Evolutionary conservation across 768 basidiomycete genomes (phyloP).

Genomic region (Boletellus emodensis): DNA sequence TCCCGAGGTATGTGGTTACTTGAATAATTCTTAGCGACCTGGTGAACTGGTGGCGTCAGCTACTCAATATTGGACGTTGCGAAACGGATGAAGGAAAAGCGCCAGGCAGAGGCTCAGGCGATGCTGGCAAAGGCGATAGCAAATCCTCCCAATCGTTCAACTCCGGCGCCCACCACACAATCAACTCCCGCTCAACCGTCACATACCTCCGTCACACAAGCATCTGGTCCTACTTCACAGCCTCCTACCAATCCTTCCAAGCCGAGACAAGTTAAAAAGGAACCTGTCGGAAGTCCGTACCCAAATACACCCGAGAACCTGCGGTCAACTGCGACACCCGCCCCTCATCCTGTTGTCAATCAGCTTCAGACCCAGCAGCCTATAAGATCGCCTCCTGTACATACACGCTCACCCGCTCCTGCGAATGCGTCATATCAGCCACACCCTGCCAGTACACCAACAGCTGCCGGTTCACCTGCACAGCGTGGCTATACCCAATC

Average conservation of each 20-base stretch:
- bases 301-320: conserved; percentile 28
- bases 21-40: not conserved
- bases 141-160: conserved; percentile 28
- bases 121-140: conserved; percentile 25
- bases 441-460: conserved; percentile 16
- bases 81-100: conserved; percentile 28
- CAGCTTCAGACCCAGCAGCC: conserved; percentile 30
- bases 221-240: conserved; percentile 31
- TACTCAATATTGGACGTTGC: conserved; percentile 57
- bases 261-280: conserved; percentile 27
- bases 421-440: conserved; percentile 22
- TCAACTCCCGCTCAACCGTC: conserved; percentile 34
- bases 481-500: conserved; percentile 34
- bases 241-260: conserved; percentile 21
- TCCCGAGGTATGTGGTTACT: conserved; percentile 44
- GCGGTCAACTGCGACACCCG: conserved; percentile 29
- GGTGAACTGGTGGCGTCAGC: conserved; percentile 29
- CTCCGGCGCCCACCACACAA: conserved; percentile 29
- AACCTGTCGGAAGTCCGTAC: conserved; percentile 24
- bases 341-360: conserved; percentile 31
- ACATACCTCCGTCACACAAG: conserved; percentile 28
- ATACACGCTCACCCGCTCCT: conserved; percentile 26
- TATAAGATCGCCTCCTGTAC: conserved; percentile 29
- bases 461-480: conserved; percentile 26
- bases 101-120: conserved; percentile 22